Evolutionary conservation across 345 rosid genomes (phyloP).

Genomic region (Leavenworthia alabamica): DNA sequence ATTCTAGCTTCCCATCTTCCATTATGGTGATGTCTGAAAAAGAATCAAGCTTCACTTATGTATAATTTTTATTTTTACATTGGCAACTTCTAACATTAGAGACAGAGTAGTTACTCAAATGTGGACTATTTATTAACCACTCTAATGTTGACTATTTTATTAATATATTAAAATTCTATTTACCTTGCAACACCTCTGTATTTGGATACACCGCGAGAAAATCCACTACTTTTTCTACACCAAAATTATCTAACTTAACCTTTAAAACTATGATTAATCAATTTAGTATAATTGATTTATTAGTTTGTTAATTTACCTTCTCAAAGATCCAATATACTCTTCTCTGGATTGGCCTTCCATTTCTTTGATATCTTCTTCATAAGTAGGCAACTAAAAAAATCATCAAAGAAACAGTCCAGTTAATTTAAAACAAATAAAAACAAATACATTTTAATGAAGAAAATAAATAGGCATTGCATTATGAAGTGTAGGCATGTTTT

Average conservation of each 20-base stretch:
- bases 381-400: conserved; percentile 40
- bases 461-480: neutral
- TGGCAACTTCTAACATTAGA: neutral
- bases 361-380: conserved; percentile 57
- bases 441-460: neutral
- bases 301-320: conserved; percentile 44
- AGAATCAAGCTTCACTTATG: neutral
- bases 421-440: neutral
- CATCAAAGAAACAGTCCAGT: neutral
- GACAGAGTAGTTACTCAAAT: neutral
- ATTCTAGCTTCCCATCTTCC: conserved; percentile 84
- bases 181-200: conserved; percentile 97
- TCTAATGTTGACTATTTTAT: too few relatives aligned
- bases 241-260: neutral
- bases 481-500: neutral
- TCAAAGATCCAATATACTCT: conserved; percentile 80
- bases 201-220: conserved; percentile 92
- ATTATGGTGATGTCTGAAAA: conserved; percentile 64
- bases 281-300: neutral
- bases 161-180: neutral
- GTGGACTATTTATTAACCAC: too few relatives aligned
- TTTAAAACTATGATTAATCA: neutral
- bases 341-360: conserved; percentile 79
- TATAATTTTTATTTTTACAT: neutral
- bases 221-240: conserved; percentile 87